These are phyloP conservation scores for Hymenoscyphus albidus DNA, from an alignment of 2,329 filamentous ascomycete species.

Conservation along the genomic window DNA sequence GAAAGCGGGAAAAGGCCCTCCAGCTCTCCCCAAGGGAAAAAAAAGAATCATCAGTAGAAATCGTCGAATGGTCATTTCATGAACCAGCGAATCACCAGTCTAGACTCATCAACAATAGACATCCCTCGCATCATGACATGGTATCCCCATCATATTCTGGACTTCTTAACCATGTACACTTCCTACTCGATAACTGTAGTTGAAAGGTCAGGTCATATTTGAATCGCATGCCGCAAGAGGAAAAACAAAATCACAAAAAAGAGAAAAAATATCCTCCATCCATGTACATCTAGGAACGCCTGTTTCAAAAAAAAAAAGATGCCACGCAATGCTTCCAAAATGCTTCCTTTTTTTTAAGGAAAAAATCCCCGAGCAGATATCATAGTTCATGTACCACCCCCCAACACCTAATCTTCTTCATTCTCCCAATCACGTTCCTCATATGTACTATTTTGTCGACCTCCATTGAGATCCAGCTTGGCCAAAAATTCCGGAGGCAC, in stretches of 20 bases:
- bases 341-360: conserved; percentile 5
- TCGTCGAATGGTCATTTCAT: too few relatives aligned
- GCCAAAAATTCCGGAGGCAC: conserved; percentile 90
- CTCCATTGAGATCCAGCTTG: conserved; percentile 64
- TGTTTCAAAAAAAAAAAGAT: background rate
- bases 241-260: background rate
- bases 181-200: background rate
- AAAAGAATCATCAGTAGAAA: background rate
- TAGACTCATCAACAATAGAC: too few relatives aligned
- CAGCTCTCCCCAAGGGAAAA: background rate
- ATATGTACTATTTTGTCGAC: conserved; percentile 53
- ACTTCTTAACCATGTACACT: background rate
- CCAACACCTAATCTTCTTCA: conserved; percentile 44
- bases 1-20: background rate
- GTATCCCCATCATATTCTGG: too few relatives aligned
- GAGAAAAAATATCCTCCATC: background rate
- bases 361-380: background rate
- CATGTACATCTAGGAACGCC: conserved; percentile 4
- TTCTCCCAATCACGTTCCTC: conserved; percentile 64
- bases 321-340: conserved; percentile 16
- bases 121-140: too few relatives aligned
- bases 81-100: too few relatives aligned
- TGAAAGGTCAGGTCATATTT: background rate
- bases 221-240: background rate
- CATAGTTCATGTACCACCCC: background rate